phyloP scores from a whole-genome alignment of 1,284 basidiomycete species.

The Cryptococcus sp. region DNA sequence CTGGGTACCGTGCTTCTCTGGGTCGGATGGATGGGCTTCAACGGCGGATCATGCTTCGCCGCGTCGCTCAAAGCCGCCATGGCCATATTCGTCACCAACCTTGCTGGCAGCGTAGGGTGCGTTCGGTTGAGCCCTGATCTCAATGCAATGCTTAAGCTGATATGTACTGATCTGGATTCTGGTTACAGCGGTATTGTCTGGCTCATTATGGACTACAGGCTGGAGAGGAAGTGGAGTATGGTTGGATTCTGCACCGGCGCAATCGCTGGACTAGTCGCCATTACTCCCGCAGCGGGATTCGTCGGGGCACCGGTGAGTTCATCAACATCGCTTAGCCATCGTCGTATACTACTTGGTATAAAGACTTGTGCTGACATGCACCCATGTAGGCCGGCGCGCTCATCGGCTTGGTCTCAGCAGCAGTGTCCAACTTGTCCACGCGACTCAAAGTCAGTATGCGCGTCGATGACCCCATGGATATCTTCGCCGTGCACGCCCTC shows the following conservation, averaged over 20 bases:
- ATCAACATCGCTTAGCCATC: constrained; percentile 55
- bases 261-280: constrained; percentile 75
- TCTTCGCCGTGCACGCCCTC: constrained; percentile 87
- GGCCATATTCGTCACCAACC: constrained; percentile 84
- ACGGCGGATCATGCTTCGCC: constrained; percentile 75
- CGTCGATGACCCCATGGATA: constrained; percentile 60
- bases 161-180: not conserved
- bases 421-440: constrained; percentile 82
- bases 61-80: constrained; percentile 86
- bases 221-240: constrained; percentile 74
- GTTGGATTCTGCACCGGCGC: constrained; percentile 83
- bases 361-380: constrained; percentile 53
- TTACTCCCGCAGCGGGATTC: constrained; percentile 62
- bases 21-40: constrained; percentile 73
- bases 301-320: constrained; percentile 51
- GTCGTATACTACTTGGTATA: constrained; percentile 45
- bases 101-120: constrained; percentile 51
- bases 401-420: constrained; percentile 73
- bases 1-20: constrained; percentile 87
- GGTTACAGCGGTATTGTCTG: constrained; percentile 76
- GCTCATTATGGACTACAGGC: constrained; percentile 82
- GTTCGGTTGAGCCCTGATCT: not conserved
- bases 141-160: not conserved
- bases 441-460: constrained; percentile 63
- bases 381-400: constrained; percentile 60